Base-by-base conservation (phyloP, 2,329 filamentous ascomycete species). In the Aureobasidium uvarum region DNA sequence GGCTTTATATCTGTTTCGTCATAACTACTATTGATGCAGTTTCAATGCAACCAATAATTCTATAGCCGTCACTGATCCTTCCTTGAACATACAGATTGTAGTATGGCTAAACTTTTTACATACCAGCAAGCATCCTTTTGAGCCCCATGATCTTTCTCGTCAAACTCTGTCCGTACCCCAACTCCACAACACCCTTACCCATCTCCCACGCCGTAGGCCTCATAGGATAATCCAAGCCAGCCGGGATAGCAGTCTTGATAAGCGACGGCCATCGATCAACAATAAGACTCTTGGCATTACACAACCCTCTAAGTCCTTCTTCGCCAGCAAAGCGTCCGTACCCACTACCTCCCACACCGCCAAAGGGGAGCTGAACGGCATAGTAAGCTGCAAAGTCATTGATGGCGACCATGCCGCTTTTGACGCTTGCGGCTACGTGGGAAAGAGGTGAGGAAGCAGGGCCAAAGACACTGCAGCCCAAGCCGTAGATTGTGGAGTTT, bases 331-430 rank as follows among this genome's bases (percentile, higher is more conserved):
- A 99, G 2, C 94, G 84, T 1, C 95, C 95, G 75, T 98, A 98
- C 0, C 81, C 95, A 28, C 90, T 96, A 0, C 92, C 94, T 66
- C 86, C 87, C n/a, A 91, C 87, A 63, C 93, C 95, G 43, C 95
- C 95, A 77, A 99, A 99, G 0, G 95, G 95, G 45, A 99, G 80
- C 77, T 96, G 92, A 8, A 96, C 93, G 62, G 94, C 92, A 74
- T 99, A 99, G 77, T 88, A 97, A 33, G 87, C 89, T 23, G 89
- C 95, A 73, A 99, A 99, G 79, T 99, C 95, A 75, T 99, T 99
- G 70, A 99, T 86, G 28, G 92, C 87, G 0, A 98, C 91, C 90
- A 96, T 97, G 51, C 95, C 95, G 0, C 90, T 87, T 68, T 89
- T 86, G 60, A 97, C 83, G 28, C 86, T 85, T 23, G 78, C 78